Percentiles rank a stretch among this genome's conserved stretches.
These are phyloP conservation scores for Termitomyces titanicus DNA, from an alignment of 768 basidiomycete genomes.

Conservation along the genomic window DNA sequence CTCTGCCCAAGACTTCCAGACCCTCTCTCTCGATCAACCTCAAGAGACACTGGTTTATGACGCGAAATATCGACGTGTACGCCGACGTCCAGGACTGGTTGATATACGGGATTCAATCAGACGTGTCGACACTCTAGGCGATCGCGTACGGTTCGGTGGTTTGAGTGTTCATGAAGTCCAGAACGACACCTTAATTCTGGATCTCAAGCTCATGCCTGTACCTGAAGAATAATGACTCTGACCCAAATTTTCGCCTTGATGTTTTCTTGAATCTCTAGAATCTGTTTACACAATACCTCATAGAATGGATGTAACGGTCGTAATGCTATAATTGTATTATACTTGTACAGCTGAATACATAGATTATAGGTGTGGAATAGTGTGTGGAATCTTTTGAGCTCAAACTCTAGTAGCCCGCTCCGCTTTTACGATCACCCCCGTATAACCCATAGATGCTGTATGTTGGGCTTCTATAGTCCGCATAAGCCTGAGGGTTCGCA, in stretches of 20 bases:
- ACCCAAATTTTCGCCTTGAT: too few species aligned
- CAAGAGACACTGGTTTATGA: neutral
- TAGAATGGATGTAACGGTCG: neutral
- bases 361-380: slow-evolving; percentile 1
- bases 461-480: slow-evolving; percentile 72
- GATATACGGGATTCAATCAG: neutral
- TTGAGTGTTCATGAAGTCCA: neutral
- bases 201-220: neutral
- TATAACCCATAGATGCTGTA: slow-evolving; percentile 82
- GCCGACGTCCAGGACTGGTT: neutral
- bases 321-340: neutral
- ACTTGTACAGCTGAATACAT: neutral
- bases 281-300: neutral
- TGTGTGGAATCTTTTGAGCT: neutral
- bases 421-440: slow-evolving; percentile 56
- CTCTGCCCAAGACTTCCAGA: neutral
- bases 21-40: neutral
- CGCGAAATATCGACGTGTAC: neutral
- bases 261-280: too few species aligned
- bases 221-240: neutral
- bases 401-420: slow-evolving; percentile 9
- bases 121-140: slow-evolving; percentile 3
- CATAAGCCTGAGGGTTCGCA: slow-evolving; percentile 55
- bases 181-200: neutral
- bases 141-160: slow-evolving; percentile 1